phyloP scores from a whole-genome alignment of 2,329 filamentous ascomycete species.

The Diaporthe ilicicola region DNA sequence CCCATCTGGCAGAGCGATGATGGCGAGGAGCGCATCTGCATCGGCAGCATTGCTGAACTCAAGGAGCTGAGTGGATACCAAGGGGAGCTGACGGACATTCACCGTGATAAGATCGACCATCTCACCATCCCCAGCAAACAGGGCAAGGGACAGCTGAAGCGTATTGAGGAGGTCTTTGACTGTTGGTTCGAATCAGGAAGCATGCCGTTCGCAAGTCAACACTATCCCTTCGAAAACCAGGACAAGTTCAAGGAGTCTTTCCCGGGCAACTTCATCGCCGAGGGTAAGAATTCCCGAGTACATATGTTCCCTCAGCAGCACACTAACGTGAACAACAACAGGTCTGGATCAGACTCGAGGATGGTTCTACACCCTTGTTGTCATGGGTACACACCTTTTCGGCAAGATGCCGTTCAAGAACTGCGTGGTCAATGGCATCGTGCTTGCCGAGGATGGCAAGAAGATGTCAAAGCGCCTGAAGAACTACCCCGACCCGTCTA shows the following conservation, averaged over 20 bases:
- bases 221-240: conserved; percentile 92
- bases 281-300: conserved; percentile 60
- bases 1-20: conserved; percentile 94
- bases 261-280: conserved; percentile 93
- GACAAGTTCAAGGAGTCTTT: conserved; percentile 83
- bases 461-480: conserved; percentile 99
- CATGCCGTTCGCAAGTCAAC: conserved; percentile 91
- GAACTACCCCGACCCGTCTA: conserved; percentile 89
- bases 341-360: conserved; percentile 87
- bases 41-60: conserved; percentile 86
- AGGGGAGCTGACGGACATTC: conserved; percentile 84
- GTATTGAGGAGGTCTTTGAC: conserved; percentile 91
- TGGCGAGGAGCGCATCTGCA: conserved; percentile 82
- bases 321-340: not conserved
- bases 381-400: conserved; percentile 88
- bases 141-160: conserved; percentile 83
- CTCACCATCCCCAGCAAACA: conserved; percentile 93
- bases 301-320: not conserved
- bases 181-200: conserved; percentile 97
- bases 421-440: conserved; percentile 95
- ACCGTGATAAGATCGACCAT: conserved; percentile 91
- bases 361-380: conserved; percentile 95
- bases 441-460: conserved; percentile 93
- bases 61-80: conserved; percentile 86
- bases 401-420: conserved; percentile 90